A percentile compares a stretch with the other conserved stretches of the same genome.
These are phyloP conservation scores for Stachybotrys chartarum DNA, from an alignment of 2,329 filamentous ascomycete genomes.

Conservation along the genomic window DNA sequence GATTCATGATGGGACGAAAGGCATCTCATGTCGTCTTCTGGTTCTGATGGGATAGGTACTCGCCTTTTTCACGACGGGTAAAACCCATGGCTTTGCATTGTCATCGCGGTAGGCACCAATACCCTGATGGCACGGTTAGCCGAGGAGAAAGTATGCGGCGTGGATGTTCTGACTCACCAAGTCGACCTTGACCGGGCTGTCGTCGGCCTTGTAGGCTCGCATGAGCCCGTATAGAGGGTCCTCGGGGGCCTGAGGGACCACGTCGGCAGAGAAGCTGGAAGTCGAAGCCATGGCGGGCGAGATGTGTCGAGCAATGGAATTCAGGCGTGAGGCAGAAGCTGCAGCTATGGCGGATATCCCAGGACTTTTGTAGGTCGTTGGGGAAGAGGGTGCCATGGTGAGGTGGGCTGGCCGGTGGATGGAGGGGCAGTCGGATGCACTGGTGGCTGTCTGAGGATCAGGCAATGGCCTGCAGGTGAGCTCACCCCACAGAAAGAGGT, in stretches of 20 bases:
- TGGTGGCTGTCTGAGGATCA: not conserved
- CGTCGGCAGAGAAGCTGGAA: constrained; percentile 67
- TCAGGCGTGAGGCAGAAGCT: constrained; percentile 45
- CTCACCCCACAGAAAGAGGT: not conserved
- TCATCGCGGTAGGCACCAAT: constrained; percentile 94
- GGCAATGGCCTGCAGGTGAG: not conserved
- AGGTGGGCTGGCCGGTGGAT: not conserved
- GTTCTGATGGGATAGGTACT: not conserved
- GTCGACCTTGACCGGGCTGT: constrained; percentile 77
- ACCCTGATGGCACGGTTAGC: constrained; percentile 32
- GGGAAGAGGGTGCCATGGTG: not conserved
- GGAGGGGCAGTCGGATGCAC: not conserved
- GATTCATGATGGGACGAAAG: no score
- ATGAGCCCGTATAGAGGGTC: constrained; percentile 93
- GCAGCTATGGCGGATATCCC: constrained; percentile 17
- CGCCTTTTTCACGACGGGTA: constrained; percentile 96
- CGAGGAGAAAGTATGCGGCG: not conserved
- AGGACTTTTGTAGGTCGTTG: not conserved
- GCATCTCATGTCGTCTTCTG: no score
- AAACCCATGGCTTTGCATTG: constrained; percentile 92
- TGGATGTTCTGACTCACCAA: constrained; percentile 51
- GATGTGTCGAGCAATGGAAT: constrained; percentile 65
- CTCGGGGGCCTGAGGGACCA: constrained; percentile 84
- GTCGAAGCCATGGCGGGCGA: constrained; percentile 41
- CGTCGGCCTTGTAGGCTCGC: constrained; percentile 78